phyloP scores from a whole-genome alignment of 192 early-diverging fungal species.

The Rhizophagus prolifer region DNA sequence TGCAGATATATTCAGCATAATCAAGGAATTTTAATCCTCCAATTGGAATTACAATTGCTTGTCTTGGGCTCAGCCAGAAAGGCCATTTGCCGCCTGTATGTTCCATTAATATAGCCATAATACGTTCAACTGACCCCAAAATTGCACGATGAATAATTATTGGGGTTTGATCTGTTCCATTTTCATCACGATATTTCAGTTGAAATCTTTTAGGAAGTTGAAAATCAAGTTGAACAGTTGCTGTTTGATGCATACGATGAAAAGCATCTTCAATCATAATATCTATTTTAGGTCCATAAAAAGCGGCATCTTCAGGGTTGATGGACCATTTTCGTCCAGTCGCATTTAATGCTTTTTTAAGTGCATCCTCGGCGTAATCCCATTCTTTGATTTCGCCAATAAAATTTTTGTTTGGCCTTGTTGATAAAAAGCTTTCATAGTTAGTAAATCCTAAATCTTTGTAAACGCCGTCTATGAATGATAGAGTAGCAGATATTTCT shows the following conservation, averaged over 20 bases:
- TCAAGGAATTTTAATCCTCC: constrained; percentile 54
- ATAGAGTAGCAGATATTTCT: constrained; percentile 79
- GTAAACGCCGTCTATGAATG: constrained; percentile 79
- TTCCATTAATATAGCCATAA: constrained; percentile 94
- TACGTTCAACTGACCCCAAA: constrained; percentile 87
- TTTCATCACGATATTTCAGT: constrained; percentile 70
- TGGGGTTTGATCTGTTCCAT: constrained; percentile 65
- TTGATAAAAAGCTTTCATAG: constrained; percentile 80
- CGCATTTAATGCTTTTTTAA: constrained; percentile 66
- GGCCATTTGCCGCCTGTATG: constrained; percentile 91
- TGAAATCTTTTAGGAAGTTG: constrained; percentile 86
- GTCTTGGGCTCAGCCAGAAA: constrained; percentile 91
- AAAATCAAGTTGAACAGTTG: constrained; percentile 95
- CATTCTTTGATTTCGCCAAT: constrained; percentile 78
- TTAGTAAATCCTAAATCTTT: constrained; percentile 72
- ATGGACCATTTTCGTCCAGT: constrained; percentile 64
- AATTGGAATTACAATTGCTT: constrained; percentile 83
- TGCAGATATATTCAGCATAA: constrained; percentile 64
- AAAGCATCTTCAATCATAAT: constrained; percentile 79
- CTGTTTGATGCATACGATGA: constrained; percentile 86
- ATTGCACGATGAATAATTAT: constrained; percentile 96
- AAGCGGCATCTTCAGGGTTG: constrained; percentile 88
- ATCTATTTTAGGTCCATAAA: constrained; percentile 98
- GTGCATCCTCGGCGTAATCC: constrained; percentile 73
- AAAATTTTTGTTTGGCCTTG: constrained; percentile 68